phyloP scores from a whole-genome alignment of 148 eudicot genomes.

The Persicaria maculosa region DNA sequence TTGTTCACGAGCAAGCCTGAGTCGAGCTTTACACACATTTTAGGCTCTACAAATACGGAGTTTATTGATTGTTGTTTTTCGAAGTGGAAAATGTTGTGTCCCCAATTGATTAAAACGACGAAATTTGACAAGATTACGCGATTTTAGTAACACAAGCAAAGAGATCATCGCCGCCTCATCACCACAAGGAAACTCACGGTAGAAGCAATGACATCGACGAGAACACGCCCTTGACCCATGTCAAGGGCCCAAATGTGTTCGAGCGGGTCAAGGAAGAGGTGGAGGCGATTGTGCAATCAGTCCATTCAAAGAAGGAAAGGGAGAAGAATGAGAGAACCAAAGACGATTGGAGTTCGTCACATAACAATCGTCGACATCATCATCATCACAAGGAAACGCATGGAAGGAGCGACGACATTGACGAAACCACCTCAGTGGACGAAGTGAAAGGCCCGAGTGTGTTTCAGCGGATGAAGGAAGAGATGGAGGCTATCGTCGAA shows the following conservation, averaged over 20 bases:
- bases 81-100: not conserved
- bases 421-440: slow-evolving; percentile 53
- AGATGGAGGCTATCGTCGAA: slow-evolving; percentile 62
- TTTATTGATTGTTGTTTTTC: not conserved
- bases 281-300: slow-evolving; percentile 53
- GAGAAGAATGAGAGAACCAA: not conserved
- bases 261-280: slow-evolving; percentile 82
- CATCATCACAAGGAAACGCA: slow-evolving; percentile 78
- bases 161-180: slow-evolving; percentile 23
- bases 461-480: slow-evolving; percentile 73
- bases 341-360: slow-evolving; percentile 26
- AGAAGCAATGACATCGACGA: slow-evolving; percentile 72
- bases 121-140: not conserved
- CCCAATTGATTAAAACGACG: not conserved
- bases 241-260: slow-evolving; percentile 67
- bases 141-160: not conserved
- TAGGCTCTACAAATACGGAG: no score
- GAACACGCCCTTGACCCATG: slow-evolving; percentile 45
- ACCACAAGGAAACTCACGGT: slow-evolving; percentile 84
- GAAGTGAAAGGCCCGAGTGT: slow-evolving; percentile 66
- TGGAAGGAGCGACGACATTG: slow-evolving; percentile 73
- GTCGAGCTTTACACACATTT: no score
- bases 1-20: no score
- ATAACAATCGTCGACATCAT: slow-evolving; percentile 25
- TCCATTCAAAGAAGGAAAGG: slow-evolving; percentile 42